A percentile compares a stretch with the other conserved stretches of the same genome.
Evolutionary conservation across 2,329 filamentous ascomycete genomes (phyloP).

Genomic region (Ceratocystis cacaofunesta): DNA sequence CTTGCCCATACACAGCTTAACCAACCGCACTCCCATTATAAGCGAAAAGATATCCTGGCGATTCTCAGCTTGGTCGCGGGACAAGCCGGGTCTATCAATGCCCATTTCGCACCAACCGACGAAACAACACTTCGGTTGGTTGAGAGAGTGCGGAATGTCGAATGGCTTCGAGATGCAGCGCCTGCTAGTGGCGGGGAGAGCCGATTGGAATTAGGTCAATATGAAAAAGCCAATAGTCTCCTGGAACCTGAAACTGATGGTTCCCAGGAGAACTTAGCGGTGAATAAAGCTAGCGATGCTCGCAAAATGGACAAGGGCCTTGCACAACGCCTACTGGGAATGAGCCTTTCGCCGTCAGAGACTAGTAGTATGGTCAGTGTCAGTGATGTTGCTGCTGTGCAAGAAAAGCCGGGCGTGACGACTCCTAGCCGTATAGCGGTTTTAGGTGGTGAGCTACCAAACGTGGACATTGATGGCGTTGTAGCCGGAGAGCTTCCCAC

Average conservation of each 20-base stretch:
- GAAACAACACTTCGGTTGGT: constrained; percentile 67
- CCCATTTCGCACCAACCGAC: constrained; percentile 67
- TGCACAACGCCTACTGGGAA: constrained; percentile 49
- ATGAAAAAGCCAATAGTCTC: neutral
- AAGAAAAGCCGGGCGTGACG: constrained; percentile 67
- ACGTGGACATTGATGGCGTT: constrained; percentile 15
- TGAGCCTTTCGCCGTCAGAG: constrained; percentile 50
- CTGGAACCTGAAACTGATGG: constrained; percentile 21
- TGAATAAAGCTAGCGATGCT: neutral
- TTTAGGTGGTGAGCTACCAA: constrained; percentile 4
- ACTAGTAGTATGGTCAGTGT: constrained; percentile 63
- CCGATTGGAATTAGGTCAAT: neutral
- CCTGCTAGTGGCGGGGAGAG: neutral
- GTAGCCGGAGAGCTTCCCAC: constrained; percentile 15
- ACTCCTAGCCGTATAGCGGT: constrained; percentile 51
- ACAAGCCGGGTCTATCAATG: constrained; percentile 40
- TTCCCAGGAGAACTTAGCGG: neutral
- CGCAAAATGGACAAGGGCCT: constrained; percentile 27
- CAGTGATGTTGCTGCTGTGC: constrained; percentile 61
- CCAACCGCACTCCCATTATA: constrained; percentile 69
- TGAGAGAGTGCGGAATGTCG: constrained; percentile 56
- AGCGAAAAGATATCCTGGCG: constrained; percentile 66
- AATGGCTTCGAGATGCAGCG: constrained; percentile 42
- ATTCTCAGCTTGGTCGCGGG: constrained; percentile 48
- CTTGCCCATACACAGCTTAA: constrained; percentile 83